Percentiles rank a stretch among this genome's conserved stretches.
Conservation (phyloP, 2,329 filamentous ascomycete genomes). For the Aspergillus niger region DNA sequence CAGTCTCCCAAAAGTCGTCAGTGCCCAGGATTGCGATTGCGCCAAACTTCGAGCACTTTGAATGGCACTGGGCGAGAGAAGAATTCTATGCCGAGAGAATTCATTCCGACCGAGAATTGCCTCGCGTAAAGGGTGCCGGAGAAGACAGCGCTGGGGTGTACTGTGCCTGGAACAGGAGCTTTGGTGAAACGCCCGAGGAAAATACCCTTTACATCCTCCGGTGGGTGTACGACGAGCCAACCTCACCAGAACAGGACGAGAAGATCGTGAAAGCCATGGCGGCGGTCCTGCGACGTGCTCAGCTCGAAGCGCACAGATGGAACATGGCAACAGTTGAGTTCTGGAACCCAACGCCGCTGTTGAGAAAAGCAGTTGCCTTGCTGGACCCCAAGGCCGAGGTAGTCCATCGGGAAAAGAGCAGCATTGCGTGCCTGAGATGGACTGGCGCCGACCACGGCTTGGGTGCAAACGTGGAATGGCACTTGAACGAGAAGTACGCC, state of each 20-base stretch:
- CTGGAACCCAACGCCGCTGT: conserved; percentile 74
- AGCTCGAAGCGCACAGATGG: conserved; percentile 71
- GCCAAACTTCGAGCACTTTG: conserved; percentile 67
- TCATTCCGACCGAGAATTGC: conserved; percentile 52
- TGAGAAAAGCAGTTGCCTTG: conserved; percentile 47
- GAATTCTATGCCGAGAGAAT: conserved; percentile 71
- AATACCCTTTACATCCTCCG: conserved; percentile 48
- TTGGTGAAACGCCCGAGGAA: conserved; percentile 38
- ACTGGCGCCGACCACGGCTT: conserved; percentile 42
- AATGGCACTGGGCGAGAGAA: conserved; percentile 80
- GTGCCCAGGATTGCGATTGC: conserved; percentile 64
- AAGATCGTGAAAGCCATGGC: conserved; percentile 57
- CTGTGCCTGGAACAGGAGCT: conserved; percentile 45
- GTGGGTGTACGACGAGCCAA: conserved; percentile 44
- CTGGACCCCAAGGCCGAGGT: conserved; percentile 42
- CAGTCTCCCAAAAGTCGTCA: conserved; percentile 42
- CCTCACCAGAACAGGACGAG: conserved; percentile 48
- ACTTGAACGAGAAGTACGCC: conserved; percentile 52
- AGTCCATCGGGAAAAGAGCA: conserved; percentile 49
- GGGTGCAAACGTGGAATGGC: conserved; percentile 47
- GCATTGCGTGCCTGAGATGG: conserved; percentile 51
- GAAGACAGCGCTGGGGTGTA: conserved; percentile 49
- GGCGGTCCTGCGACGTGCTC: conserved; percentile 67
- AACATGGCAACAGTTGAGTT: conserved; percentile 69
- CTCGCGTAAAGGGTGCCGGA: conserved; percentile 70